phyloP scores from a whole-genome alignment of 140 eudicot species.

The Senecio squalidus region DNA sequence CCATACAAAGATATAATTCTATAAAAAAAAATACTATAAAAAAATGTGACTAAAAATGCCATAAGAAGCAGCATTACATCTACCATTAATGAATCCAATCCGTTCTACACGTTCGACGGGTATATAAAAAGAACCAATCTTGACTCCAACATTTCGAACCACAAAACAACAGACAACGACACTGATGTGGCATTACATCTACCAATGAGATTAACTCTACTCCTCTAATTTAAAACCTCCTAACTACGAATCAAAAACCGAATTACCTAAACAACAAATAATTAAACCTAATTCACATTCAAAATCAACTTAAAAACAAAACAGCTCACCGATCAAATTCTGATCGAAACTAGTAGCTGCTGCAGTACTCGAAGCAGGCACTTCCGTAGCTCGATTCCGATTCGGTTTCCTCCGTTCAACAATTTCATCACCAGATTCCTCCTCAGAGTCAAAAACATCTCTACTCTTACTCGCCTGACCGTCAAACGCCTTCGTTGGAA shows the following conservation, averaged over 20 bases:
- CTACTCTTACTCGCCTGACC: constrained; percentile 14
- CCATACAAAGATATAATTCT: too few species aligned
- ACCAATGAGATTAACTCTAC: too few species aligned
- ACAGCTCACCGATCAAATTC: constrained; percentile 53
- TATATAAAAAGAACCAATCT: constrained; percentile 8
- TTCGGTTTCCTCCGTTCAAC: constrained; percentile 52
- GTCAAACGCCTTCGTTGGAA: constrained; percentile 40
- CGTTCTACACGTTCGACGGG: too few species aligned
- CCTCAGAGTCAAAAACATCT: constrained; percentile 42
- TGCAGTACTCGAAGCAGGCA: constrained; percentile 27
- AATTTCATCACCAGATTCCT: constrained; percentile 59
- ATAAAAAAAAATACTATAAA: too few species aligned
- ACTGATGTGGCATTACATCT: not conserved
- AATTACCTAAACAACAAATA: not conserved
- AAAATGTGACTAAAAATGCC: too few species aligned
- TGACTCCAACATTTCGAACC: not conserved
- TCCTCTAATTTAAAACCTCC: too few species aligned
- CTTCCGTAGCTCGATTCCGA: constrained; percentile 37
- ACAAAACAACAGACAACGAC: not conserved
- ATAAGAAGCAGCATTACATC: not conserved
- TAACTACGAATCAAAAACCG: not conserved
- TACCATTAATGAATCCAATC: too few species aligned
- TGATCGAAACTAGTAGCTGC: constrained; percentile 23
- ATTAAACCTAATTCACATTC: too few species aligned
- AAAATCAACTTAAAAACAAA: too few species aligned